Percentiles rank a stretch among this genome's conserved stretches.
Evolutionary conservation across 2,329 filamentous ascomycete genomes (phyloP).

Genomic region (Penicillium sp.): DNA sequence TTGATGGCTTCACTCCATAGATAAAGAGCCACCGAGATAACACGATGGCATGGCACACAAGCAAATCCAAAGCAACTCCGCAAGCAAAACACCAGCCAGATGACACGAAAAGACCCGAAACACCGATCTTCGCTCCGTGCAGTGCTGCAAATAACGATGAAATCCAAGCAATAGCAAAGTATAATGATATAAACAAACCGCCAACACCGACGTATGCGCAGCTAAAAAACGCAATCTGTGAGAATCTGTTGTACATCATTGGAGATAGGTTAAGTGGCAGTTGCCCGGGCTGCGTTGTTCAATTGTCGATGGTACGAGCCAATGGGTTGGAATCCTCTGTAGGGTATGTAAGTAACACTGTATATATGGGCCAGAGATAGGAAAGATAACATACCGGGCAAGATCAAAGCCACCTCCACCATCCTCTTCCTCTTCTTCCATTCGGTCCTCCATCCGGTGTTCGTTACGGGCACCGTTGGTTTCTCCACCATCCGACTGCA

Average conservation of each 20-base stretch:
- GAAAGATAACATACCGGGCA: slow-evolving; percentile 35
- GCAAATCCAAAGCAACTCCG: slow-evolving; percentile 1
- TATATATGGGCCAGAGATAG: neutral
- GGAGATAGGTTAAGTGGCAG: slow-evolving; percentile 23
- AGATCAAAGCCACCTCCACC: slow-evolving; percentile 42
- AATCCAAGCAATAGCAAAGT: neutral
- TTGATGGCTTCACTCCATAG: slow-evolving; percentile 11
- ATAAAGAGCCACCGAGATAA: slow-evolving; percentile 16
- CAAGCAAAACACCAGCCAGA: slow-evolving; percentile 4
- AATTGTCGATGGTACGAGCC: slow-evolving; percentile 43
- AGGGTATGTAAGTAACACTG: slow-evolving; percentile 7
- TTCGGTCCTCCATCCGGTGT: slow-evolving; percentile 21
- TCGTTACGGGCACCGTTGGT: slow-evolving; percentile 17
- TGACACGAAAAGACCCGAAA: slow-evolving; percentile 4
- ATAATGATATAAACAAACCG: neutral
- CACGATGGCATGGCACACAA: slow-evolving; percentile 9
- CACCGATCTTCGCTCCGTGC: slow-evolving; percentile 10
- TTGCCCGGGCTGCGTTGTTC: slow-evolving; percentile 35
- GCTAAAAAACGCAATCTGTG: slow-evolving; percentile 8
- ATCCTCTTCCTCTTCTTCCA: slow-evolving; percentile 36
- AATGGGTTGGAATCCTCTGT: slow-evolving; percentile 47
- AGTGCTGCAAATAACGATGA: neutral
- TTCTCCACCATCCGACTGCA: slow-evolving; percentile 30
- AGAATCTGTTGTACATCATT: slow-evolving; percentile 16
- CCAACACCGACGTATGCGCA: slow-evolving; percentile 21